A percentile compares a stretch with the other conserved stretches of the same genome.
Conservation (phyloP, 1,139 yeast genomes). For the Geotrichum bryndzae region DNA sequence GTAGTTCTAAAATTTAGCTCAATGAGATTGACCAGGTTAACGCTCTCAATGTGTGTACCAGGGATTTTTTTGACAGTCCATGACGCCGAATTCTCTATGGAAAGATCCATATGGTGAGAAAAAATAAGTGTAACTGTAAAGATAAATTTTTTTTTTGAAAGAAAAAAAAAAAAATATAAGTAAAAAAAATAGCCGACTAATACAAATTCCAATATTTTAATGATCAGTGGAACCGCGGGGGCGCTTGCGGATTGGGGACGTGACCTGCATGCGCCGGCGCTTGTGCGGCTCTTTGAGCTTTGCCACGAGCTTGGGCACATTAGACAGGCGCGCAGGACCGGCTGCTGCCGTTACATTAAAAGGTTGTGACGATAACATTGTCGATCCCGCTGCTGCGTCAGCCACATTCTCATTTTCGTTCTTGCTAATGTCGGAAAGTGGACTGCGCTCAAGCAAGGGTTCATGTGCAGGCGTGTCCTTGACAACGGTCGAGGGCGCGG, state of each 20-base stretch:
- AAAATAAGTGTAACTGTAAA: no score
- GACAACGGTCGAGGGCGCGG: background rate
- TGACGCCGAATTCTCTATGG: no score
- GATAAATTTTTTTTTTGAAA: no score
- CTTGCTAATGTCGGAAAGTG: slow-evolving; percentile 6
- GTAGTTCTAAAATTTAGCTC: no score
- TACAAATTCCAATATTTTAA: background rate
- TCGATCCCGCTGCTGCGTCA: background rate
- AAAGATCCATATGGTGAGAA: no score
- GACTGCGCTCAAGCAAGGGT: slow-evolving; percentile 1
- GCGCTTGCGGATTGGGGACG: background rate
- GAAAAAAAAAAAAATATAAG: background rate
- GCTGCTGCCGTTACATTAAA: background rate
- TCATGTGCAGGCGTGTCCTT: background rate
- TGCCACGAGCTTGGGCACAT: background rate
- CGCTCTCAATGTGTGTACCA: no score
- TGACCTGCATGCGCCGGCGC: background rate
- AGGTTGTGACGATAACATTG: background rate
- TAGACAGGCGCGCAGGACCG: background rate
- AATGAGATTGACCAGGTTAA: no score
- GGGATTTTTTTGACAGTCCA: no score
- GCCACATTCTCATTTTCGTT: slow-evolving; percentile 3
- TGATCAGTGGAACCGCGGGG: background rate
- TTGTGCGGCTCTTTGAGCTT: background rate
- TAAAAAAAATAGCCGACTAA: background rate